Evolutionary conservation across 768 basidiomycete species (phyloP), one percentile per base, ranked within the genome.

Genomic region (Albatrellus ellisii): DNA sequence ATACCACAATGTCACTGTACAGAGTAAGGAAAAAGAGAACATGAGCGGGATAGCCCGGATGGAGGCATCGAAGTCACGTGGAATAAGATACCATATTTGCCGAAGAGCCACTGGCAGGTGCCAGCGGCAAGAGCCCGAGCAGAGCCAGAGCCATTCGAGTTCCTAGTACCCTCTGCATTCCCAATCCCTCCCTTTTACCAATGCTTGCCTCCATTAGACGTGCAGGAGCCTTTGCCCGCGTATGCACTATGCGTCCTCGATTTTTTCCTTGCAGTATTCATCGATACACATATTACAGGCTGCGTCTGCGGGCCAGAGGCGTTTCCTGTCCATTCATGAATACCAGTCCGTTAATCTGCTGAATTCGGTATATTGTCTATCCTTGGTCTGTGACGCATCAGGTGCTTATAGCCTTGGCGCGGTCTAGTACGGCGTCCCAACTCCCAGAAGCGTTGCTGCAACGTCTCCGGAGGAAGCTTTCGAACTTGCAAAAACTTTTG

Each of bases 281-380:
- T 46, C 46, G 43, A 21, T 43, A 22, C 41, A 31, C 41, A 22
- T 41, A 33, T 35, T 46, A 24, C 54, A 85, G 82, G 63, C 67
- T 59, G 72, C 68, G 53, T 78, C 75, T 73, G 75, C 76, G 55
- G 74, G 79, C 58, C 90, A 92, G 73, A 85, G 72, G 66, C 86
- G 91, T 50, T 84, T 78, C 60, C 77, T 97, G 54, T 94, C 90
- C 20, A 91, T 99, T 55, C 95, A 99, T 65, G 95, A 99, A 66
- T 88, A 95, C 67, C 92, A 98, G 62, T 94, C 91, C 33, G 84
- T 98, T 62, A 79, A 81, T 50, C 70, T 99, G 35, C 75, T 99
- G 52, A 95, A 97, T 66, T 80, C 89, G 49, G 94, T 97, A 49
- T 14, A 58, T 18, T 36, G 35, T 18, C 54, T 70, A 56, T 26